Conservation (phyloP, 495 filamentous ascomycete genomes). For the Daldinia childiae region DNA sequence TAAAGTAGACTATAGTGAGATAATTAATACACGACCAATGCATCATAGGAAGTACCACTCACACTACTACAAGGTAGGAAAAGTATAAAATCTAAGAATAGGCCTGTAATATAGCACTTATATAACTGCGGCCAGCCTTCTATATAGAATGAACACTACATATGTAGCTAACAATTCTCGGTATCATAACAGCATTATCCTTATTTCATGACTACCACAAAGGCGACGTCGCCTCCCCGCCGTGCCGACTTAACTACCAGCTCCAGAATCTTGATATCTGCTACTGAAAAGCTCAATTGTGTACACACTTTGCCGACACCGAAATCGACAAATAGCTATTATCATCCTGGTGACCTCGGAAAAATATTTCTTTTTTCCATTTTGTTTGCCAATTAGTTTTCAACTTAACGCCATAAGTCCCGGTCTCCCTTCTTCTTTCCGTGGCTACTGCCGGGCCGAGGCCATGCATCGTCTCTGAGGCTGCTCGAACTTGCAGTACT, state of each 20-base stretch:
- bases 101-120: not conserved
- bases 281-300: not conserved
- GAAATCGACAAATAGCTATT: not conserved
- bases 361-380: not conserved
- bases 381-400: not conserved
- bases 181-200: not conserved
- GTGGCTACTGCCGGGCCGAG: slow-evolving; percentile 52
- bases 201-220: not conserved
- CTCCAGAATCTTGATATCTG: not conserved
- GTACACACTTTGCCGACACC: not conserved
- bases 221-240: not conserved
- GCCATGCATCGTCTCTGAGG: slow-evolving; percentile 53
- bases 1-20: slow-evolving; percentile 8
- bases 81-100: not conserved
- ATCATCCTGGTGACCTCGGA: not conserved
- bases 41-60: not conserved
- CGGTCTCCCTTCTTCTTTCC: slow-evolving; percentile 55
- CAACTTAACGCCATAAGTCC: slow-evolving; percentile 56
- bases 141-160: not conserved
- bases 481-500: slow-evolving; percentile 25
- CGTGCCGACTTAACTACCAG: not conserved
- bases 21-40: not conserved
- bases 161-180: not conserved
- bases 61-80: not conserved
- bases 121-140: not conserved